These are phyloP conservation scores for Astragalus membranaceus DNA, from an alignment of 306 rosid genomes.

Conservation along the genomic window DNA sequence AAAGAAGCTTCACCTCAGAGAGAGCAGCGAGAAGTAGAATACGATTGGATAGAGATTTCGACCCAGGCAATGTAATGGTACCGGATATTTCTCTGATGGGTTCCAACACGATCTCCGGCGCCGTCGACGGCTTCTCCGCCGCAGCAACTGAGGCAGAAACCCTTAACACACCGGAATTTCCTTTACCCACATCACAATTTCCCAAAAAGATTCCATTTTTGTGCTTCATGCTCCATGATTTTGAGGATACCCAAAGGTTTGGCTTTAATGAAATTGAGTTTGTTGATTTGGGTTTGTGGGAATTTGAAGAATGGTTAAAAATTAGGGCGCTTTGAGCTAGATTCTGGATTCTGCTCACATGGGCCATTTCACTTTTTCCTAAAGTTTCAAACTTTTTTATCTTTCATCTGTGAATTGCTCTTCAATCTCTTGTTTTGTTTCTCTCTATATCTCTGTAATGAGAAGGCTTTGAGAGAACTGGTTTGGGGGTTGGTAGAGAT, in stretches of 20 bases:
- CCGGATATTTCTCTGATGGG: slow-evolving; percentile 92
- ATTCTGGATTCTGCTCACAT: slow-evolving; percentile 55
- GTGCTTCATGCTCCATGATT: slow-evolving; percentile 37
- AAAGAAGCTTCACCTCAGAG: slow-evolving; percentile 64
- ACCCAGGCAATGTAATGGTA: slow-evolving; percentile 77
- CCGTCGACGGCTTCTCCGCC: slow-evolving; percentile 68
- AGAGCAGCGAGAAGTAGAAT: slow-evolving; percentile 96
- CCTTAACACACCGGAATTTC: slow-evolving; percentile 15
- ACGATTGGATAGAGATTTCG: slow-evolving; percentile 90
- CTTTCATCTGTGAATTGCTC: not conserved
- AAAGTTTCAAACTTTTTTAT: slow-evolving; percentile 12
- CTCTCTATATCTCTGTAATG: not conserved
- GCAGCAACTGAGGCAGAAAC: slow-evolving; percentile 64
- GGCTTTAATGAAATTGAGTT: slow-evolving; percentile 48
- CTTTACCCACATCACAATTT: slow-evolving; percentile 20
- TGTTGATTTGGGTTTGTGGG: slow-evolving; percentile 50
- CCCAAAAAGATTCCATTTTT: slow-evolving; percentile 24
- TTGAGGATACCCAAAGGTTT: slow-evolving; percentile 38
- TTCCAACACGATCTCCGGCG: slow-evolving; percentile 81
- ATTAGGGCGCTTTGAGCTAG: slow-evolving; percentile 49
- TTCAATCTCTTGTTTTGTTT: not conserved
- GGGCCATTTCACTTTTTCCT: slow-evolving; percentile 47
- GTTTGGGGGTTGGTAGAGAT: slow-evolving; percentile 34
- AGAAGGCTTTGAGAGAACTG: not conserved
- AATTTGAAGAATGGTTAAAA: slow-evolving; percentile 36